A percentile compares a stretch with the other conserved stretches of the same genome.
Conservation (phyloP, 192 early-diverging fungal genomes). For the Phycomyces nitens region DNA sequence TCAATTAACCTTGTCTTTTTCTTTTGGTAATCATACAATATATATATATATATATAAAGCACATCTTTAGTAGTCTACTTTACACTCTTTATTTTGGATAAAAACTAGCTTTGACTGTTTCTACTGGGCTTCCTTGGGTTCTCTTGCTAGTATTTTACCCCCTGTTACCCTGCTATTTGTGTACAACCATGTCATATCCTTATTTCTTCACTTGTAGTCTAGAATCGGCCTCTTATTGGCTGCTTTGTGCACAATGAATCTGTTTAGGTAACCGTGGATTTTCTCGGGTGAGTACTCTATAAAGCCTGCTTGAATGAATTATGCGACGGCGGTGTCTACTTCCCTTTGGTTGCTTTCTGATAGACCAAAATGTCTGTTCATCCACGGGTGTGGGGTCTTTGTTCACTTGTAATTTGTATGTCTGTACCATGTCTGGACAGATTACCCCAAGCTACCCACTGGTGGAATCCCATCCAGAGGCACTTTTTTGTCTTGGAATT, state of each 20-base stretch:
- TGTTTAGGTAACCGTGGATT: neutral
- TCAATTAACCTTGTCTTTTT: too few species aligned
- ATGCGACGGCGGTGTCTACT: constrained; percentile 7
- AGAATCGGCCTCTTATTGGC: constrained; percentile 12
- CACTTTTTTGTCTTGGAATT: neutral
- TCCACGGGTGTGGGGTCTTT: neutral
- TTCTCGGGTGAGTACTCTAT: constrained; percentile 8
- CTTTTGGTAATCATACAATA: too few species aligned
- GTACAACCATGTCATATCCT: neutral
- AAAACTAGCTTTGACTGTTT: too few species aligned
- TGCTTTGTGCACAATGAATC: neutral
- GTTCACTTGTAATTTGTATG: neutral
- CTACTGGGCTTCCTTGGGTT: too few species aligned
- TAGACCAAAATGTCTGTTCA: neutral
- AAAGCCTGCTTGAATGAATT: constrained; percentile 8
- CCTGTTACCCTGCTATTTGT: too few species aligned
- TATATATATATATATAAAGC: too few species aligned
- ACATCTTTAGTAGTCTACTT: too few species aligned
- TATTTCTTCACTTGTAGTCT: constrained; percentile 5
- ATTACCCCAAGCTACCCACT: neutral
- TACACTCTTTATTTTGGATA: too few species aligned
- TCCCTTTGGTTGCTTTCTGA: neutral
- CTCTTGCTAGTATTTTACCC: too few species aligned
- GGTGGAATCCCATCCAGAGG: constrained; percentile 9
- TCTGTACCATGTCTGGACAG: neutral